Evolutionary conservation across 2,329 filamentous ascomycete species (phyloP), one percentile per base, ranked within the genome.

Genomic region (Diaporthe batatas): DNA sequence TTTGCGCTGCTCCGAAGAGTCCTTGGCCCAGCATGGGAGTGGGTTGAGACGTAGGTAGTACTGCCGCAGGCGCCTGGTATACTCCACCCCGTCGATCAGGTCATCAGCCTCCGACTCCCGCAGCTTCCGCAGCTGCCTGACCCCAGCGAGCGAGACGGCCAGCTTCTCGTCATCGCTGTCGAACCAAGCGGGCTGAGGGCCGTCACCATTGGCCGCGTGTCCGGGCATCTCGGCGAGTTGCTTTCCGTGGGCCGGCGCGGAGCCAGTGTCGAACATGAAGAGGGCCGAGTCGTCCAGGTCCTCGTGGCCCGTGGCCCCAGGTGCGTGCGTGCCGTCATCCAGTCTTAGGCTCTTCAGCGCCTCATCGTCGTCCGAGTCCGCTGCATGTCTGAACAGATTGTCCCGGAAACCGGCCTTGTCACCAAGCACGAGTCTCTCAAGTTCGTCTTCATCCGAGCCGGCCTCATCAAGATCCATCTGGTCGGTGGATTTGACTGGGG

Each of bases 111-210:
- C 94, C 2, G 91, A 92, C 67, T 91, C 86, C 74, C 96, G 90
- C 75, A 99, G 86, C 82, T 98, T 98, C 76, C 95, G 90, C 79
- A 98, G 82, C 76, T 93, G 89, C 62, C 91, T 89, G 57, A 92
- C 91, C 34, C 90, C 89, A 4, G 94, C 93, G 51, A 99, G 87
- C 18, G 96, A 98, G 64, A 99, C 88, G 8, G 91, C 90, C 75
- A 98, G 85, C 70, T 94, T 90, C 79, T 98, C 96, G 79, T 99
- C 96, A 78, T 99, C 96, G 82, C 95, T 98, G 81, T 99, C 96
- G 77, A 95, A 91, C 96, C 96, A 99, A 1, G 91, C 93, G 3
- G 92, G 87, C 25, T 86, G 85, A 54, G 88, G 84, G 8, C 76
- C 76, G 8, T 76, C 69, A 49, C 75, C 75, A 12, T 69, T 68